Conservation (phyloP, 257 asterid species). For the Fraxinus pennsylvanica region DNA sequence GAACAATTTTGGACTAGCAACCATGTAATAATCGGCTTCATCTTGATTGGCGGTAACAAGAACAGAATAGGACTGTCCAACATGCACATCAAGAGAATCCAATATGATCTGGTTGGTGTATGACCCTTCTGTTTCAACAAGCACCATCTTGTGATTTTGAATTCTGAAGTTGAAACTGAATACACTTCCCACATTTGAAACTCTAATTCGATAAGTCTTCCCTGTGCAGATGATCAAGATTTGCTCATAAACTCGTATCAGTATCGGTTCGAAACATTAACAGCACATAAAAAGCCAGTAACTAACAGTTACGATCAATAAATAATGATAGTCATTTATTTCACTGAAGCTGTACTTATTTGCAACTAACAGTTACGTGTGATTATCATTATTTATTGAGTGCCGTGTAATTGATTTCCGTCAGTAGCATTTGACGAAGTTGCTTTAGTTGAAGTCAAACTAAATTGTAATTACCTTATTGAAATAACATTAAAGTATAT, state of each 20-base stretch:
- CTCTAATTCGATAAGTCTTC: constrained; percentile 57
- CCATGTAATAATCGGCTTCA: constrained; percentile 53
- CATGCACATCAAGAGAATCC: constrained; percentile 62
- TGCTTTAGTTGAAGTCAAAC: too few species aligned
- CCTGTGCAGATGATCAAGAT: constrained; percentile 30
- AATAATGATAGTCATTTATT: too few species aligned
- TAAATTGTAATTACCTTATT: too few species aligned
- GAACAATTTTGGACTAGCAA: constrained; percentile 60
- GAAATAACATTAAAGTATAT: too few species aligned
- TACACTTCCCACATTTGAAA: constrained; percentile 58
- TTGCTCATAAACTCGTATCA: too few species aligned
- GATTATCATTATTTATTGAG: too few species aligned
- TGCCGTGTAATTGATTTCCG: too few species aligned
- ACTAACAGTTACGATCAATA: too few species aligned
- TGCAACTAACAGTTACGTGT: too few species aligned
- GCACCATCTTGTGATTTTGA: constrained; percentile 52
- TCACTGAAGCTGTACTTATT: too few species aligned
- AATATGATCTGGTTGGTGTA: constrained; percentile 48
- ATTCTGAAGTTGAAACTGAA: constrained; percentile 67
- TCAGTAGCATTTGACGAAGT: too few species aligned
- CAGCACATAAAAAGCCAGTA: background rate
- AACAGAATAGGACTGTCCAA: constrained; percentile 79
- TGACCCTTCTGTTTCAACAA: constrained; percentile 75
- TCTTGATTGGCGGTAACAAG: constrained; percentile 54
- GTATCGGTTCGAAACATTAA: background rate